phyloP scores from a whole-genome alignment of 2,329 filamentous ascomycete species.

The Sporothrix brasiliensis region DNA sequence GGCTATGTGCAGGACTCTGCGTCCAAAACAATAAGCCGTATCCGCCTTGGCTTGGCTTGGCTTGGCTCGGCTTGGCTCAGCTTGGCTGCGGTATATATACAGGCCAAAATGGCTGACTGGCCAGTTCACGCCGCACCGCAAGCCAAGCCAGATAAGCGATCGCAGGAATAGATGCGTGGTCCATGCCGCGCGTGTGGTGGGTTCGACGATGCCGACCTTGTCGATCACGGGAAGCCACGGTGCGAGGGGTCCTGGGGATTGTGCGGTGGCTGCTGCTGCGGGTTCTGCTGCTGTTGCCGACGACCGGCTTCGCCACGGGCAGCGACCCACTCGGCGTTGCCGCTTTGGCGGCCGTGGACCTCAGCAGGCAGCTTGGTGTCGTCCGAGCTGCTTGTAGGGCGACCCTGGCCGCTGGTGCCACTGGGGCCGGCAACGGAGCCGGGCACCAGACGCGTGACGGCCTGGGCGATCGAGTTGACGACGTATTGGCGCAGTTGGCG shows the following conservation, averaged over 20 bases:
- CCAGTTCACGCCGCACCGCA: neutral
- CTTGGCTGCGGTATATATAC: conserved; percentile 9
- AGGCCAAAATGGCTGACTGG: neutral
- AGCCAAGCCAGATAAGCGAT: conserved; percentile 17
- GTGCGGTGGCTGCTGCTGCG: conserved; percentile 34
- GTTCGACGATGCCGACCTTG: neutral
- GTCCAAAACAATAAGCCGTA: no score
- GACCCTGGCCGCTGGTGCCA: conserved; percentile 34
- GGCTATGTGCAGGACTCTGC: neutral
- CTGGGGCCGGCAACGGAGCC: conserved; percentile 43
- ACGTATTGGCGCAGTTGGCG: conserved; percentile 74
- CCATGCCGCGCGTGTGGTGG: neutral
- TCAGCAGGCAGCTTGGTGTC: conserved; percentile 65
- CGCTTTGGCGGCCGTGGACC: conserved; percentile 52
- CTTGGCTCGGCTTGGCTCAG: conserved; percentile 22
- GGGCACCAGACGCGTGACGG: conserved; percentile 69
- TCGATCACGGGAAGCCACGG: conserved; percentile 35
- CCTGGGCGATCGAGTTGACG: conserved; percentile 71
- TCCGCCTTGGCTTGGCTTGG: conserved; percentile 22
- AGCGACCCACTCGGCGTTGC: conserved; percentile 46
- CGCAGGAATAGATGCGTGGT: neutral
- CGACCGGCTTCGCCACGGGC: conserved; percentile 44
- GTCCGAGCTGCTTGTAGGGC: conserved; percentile 45
- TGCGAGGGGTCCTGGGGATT: conserved; percentile 36
- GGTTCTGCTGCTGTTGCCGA: conserved; percentile 35